Conservation (phyloP, 192 early-diverging fungal species). For the Coemansia brasiliensis region DNA sequence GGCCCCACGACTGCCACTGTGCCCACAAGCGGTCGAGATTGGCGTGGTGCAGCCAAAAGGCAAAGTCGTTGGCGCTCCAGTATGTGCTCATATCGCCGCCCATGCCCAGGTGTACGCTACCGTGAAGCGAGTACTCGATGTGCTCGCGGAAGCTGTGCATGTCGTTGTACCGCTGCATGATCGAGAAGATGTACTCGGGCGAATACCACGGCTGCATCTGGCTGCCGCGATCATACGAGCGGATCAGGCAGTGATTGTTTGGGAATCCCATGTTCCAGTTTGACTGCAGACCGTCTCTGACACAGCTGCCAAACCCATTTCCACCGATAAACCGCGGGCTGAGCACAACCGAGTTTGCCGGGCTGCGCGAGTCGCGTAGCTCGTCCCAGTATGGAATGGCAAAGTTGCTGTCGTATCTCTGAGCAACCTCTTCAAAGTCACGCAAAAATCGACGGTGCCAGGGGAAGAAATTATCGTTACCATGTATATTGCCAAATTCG, state of each 20-base stretch:
- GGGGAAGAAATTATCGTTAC: conserved; percentile 56
- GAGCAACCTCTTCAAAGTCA: conserved; percentile 56
- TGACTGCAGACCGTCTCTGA: conserved; percentile 36
- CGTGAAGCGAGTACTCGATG: conserved; percentile 53
- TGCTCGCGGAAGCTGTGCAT: conserved; percentile 51
- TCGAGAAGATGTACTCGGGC: conserved; percentile 48
- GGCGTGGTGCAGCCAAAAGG: conserved; percentile 66
- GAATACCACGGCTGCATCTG: conserved; percentile 51
- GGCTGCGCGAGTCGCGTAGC: conserved; percentile 53
- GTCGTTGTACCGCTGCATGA: conserved; percentile 45
- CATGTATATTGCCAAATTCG: conserved; percentile 53
- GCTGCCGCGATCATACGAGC: conserved; percentile 32
- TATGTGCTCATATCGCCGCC: conserved; percentile 56
- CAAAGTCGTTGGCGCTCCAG: conserved; percentile 59
- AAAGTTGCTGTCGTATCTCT: conserved; percentile 49
- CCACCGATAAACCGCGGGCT: conserved; percentile 34
- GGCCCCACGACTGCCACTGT: conserved; percentile 57
- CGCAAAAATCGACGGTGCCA: conserved; percentile 59
- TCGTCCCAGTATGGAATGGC: conserved; percentile 65
- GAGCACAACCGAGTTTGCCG: conserved; percentile 45
- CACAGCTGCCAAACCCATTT: conserved; percentile 47
- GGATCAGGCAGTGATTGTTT: conserved; percentile 38
- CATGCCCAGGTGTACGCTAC: conserved; percentile 54
- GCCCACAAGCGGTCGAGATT: conserved; percentile 61
- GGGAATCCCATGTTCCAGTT: conserved; percentile 47